Evolutionary conservation across 2,329 filamentous ascomycete genomes (phyloP).

Genomic region (Penicillium concentricum): DNA sequence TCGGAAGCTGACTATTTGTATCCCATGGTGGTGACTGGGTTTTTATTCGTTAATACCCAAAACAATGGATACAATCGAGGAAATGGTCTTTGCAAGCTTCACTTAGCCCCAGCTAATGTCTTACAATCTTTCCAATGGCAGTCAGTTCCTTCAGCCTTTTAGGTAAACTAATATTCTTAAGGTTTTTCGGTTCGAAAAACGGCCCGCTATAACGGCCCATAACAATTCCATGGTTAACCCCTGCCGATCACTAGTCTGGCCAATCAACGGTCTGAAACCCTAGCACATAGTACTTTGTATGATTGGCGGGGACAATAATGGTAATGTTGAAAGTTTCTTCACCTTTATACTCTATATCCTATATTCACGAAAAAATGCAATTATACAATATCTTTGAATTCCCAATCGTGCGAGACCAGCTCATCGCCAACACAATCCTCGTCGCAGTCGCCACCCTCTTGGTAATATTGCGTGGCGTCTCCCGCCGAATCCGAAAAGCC

Average conservation of each 20-base stretch:
- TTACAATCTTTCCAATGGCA: constrained; percentile 1
- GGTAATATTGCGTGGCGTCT: constrained; percentile 24
- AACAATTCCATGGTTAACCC: neutral
- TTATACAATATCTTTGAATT: constrained; percentile 16
- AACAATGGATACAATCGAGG: neutral
- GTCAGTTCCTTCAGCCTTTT: neutral
- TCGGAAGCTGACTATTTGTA: neutral
- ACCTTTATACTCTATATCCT: neutral
- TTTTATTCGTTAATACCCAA: neutral
- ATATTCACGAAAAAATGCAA: neutral
- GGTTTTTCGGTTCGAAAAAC: neutral
- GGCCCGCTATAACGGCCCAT: neutral
- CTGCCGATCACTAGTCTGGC: neutral
- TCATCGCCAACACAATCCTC: constrained; percentile 24
- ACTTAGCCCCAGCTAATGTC: neutral
- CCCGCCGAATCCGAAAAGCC: constrained; percentile 27
- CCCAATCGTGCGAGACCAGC: constrained; percentile 18
- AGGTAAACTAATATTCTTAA: neutral
- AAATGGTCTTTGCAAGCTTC: neutral
- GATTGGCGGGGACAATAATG: too few relatives aligned
- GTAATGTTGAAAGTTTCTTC: neutral
- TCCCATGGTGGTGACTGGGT: neutral
- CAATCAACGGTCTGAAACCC: neutral
- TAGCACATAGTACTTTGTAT: neutral
- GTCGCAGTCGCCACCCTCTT: constrained; percentile 27